Evolutionary conservation across 805 yeast species (phyloP).

Genomic region (Vanderwaltozyma verrucispora): DNA sequence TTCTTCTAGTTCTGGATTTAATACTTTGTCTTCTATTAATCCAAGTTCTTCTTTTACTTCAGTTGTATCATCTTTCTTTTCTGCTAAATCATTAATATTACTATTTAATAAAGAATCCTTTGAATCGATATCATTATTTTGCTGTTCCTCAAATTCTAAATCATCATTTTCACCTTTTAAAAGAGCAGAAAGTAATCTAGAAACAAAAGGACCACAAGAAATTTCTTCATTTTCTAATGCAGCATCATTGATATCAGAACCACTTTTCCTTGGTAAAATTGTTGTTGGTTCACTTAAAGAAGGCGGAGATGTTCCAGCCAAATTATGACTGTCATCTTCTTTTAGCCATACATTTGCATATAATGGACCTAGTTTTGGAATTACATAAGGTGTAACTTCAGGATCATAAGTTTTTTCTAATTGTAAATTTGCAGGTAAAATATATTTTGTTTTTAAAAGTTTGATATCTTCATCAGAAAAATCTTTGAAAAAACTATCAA

Average conservation of each 20-base stretch:
- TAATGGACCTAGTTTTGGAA: constrained; percentile 77
- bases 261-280: constrained; percentile 46
- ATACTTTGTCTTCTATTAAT: background rate
- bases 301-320: constrained; percentile 34
- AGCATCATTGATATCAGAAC: constrained; percentile 39
- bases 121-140: constrained; percentile 4
- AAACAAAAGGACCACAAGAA: constrained; percentile 85
- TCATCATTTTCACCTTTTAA: constrained; percentile 28
- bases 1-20: constrained; percentile 12
- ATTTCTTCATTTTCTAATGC: constrained; percentile 60
- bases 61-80: constrained; percentile 18
- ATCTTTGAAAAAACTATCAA: constrained; percentile 76
- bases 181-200: constrained; percentile 74
- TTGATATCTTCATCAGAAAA: constrained; percentile 74
- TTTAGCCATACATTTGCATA: constrained; percentile 82
- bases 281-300: constrained; percentile 36
- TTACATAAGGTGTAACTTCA: constrained; percentile 57
- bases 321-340: constrained; percentile 51
- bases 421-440: constrained; percentile 40
- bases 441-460: constrained; percentile 52
- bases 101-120: too few species aligned
- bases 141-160: background rate
- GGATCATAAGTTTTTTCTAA: constrained; percentile 45
- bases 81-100: constrained; percentile 2
- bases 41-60: background rate